Base-by-base conservation (phyloP, 106 monocot species). In the Vanilla planifolia region DNA sequence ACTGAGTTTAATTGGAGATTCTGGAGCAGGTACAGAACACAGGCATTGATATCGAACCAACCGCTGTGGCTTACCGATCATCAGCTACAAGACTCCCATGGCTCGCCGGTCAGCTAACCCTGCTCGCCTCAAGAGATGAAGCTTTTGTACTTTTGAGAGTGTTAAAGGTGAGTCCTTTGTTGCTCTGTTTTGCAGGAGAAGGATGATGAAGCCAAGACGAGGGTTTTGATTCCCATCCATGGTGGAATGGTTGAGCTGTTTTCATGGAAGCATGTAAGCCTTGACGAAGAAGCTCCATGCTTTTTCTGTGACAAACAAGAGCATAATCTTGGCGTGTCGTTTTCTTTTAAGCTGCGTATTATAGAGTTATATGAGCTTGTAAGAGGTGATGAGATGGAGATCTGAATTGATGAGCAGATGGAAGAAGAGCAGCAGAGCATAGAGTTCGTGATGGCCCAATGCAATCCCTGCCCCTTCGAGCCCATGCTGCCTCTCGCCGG, bases 1-100 rank as follows among this genome's bases (percentile, higher is more conserved):
- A n/a, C n/a, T n/a, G n/a, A n/a, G n/a, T n/a, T n/a, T n/a, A n/a
- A n/a, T n/a, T n/a, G n/a, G n/a, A n/a, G n/a, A n/a, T 59, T 51
- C 24, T 20, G 34, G 23, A 33, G 25, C 46, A 87, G 86, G 67
- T 51, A 83, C 9, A 72, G 80, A 60, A 86, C 80, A 29, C 77
- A 85, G 56, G 80, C 71, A 8, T 65, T 92, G 77, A 22, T 92
- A 50, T 80, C 92, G 23, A 84, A 84, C 58, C 77, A 75, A 33
- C 77, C 79, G 22, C 63, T 69, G 40, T 92, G 92, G 92, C 62
- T 68, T 56, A 67, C 37, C 17, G 63, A 59, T 34, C n/a, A n/a
- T n/a, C n/a, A n/a, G n/a, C 33, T 65, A 22, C 28, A 25, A n/a
- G 44, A 57, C 39, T 65, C 50, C 50, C 43, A 65, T 27, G 42